Conservation (phyloP, 164 flowering plant species). For the Tetracentron sinense region DNA sequence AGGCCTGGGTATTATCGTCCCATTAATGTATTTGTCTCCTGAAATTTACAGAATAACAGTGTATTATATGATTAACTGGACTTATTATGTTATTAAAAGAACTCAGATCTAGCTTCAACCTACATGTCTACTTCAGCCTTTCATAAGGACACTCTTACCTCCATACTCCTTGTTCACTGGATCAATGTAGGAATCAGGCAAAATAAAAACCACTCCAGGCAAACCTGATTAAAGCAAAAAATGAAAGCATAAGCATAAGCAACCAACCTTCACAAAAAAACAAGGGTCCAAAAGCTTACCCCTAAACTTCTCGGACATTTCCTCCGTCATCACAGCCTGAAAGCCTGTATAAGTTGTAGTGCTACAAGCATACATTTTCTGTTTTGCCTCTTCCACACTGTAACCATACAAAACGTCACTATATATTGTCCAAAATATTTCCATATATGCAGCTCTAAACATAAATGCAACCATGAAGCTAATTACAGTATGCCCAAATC, state of each 20-base stretch:
- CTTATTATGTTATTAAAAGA: background rate
- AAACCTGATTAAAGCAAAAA: conserved; percentile 42
- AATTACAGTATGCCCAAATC: background rate
- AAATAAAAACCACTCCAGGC: conserved; percentile 80
- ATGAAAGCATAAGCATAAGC: conserved; percentile 7
- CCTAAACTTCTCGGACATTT: conserved; percentile 70
- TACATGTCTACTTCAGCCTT: background rate
- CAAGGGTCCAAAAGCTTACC: conserved; percentile 29
- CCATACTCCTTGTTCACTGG: conserved; percentile 90
- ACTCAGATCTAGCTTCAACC: background rate
- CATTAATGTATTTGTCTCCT: conserved; percentile 94
- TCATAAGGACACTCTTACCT: conserved; percentile 37
- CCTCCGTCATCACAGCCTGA: conserved; percentile 80
- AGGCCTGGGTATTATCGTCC: conserved; percentile 75
- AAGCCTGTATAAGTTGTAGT: conserved; percentile 91
- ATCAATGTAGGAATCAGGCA: conserved; percentile 96
- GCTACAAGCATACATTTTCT: conserved; percentile 88
- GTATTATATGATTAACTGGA: background rate
- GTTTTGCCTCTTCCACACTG: conserved; percentile 90
- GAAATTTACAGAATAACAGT: conserved; percentile 9
- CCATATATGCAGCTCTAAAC: background rate
- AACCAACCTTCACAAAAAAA: background rate
- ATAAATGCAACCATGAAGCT: background rate
- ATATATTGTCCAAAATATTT: background rate
- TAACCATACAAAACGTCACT: background rate